Evolutionary conservation across 2,329 filamentous ascomycete species (phyloP).

Genomic region (Grosmannia serpens): DNA sequence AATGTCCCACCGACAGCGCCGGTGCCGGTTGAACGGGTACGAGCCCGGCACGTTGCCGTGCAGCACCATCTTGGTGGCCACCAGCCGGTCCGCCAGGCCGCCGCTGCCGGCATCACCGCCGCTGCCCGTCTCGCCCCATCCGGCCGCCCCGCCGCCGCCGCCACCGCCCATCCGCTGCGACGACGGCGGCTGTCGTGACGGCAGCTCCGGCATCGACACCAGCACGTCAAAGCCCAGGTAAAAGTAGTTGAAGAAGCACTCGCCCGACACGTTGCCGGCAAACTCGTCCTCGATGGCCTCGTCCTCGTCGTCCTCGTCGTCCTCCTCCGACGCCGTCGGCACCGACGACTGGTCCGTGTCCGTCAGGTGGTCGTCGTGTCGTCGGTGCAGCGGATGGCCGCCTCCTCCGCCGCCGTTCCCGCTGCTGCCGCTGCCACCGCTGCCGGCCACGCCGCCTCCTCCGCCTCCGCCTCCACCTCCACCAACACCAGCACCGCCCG

Average conservation of each 20-base stretch:
- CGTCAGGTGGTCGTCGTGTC: constrained; percentile 40
- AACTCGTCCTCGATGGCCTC: constrained; percentile 46
- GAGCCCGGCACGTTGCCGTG: constrained; percentile 93
- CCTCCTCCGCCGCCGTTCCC: constrained; percentile 28
- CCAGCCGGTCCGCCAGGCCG: constrained; percentile 49
- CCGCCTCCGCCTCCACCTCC: too few species aligned
- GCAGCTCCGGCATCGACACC: constrained; percentile 61
- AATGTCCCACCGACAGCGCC: constrained; percentile 79
- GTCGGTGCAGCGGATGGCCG: constrained; percentile 21
- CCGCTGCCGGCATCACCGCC: background rate
- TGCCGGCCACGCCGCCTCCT: too few species aligned
- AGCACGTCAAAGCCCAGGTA: constrained; percentile 89
- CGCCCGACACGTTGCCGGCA: constrained; percentile 44
- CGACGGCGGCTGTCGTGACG: constrained; percentile 52
- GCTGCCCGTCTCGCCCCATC: constrained; percentile 3
- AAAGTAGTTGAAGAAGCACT: constrained; percentile 97
- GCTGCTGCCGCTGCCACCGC: constrained; percentile 12
- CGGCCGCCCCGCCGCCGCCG: too few species aligned
- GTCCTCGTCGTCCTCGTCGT: constrained; percentile 52
- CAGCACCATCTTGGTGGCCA: constrained; percentile 83
- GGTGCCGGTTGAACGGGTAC: constrained; percentile 91
- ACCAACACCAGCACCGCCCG: constrained; percentile 18
- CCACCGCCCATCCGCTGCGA: constrained; percentile 11
- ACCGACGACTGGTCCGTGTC: constrained; percentile 68
- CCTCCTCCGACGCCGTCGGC: constrained; percentile 60